Percentiles rank a stretch among this genome's conserved stretches.
Evolutionary conservation across 495 filamentous ascomycete genomes (phyloP).

Genomic region (Annulohypoxylon stygium): DNA sequence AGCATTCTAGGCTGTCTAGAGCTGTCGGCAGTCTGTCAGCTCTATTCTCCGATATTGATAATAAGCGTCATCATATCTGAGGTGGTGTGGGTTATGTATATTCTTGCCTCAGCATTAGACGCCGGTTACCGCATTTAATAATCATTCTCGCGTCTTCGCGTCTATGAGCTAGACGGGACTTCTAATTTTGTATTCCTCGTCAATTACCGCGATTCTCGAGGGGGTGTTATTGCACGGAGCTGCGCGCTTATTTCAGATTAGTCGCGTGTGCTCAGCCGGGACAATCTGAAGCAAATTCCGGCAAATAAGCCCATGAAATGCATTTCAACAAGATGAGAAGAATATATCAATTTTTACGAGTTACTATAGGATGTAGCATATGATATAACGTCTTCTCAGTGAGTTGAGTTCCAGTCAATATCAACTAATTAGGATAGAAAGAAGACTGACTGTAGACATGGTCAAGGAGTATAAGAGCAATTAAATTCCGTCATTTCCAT

Average conservation of each 20-base stretch:
- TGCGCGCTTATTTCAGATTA: not conserved
- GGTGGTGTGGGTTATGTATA: not conserved
- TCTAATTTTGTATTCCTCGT: not conserved
- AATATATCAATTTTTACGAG: not conserved
- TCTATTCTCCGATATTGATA: conserved; percentile 7
- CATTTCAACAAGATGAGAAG: not conserved
- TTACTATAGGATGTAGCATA: not conserved
- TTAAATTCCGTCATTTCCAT: no score
- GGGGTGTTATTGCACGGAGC: not conserved
- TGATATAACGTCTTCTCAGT: not conserved
- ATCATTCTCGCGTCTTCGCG: not conserved
- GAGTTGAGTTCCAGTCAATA: not conserved
- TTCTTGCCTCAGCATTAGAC: conserved; percentile 5
- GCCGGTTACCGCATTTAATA: not conserved
- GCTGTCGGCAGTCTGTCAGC: conserved; percentile 16
- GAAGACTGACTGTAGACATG: not conserved
- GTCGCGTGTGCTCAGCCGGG: not conserved
- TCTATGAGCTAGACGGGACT: not conserved
- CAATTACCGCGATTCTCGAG: not conserved
- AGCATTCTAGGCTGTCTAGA: conserved; percentile 23
- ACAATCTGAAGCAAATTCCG: not conserved
- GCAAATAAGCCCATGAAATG: not conserved
- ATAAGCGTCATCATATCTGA: conserved; percentile 13
- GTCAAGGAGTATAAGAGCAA: not conserved
- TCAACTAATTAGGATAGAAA: not conserved